phyloP scores from a whole-genome alignment of 2,329 filamentous ascomycete genomes.

The Endoconidiophora laricicola region DNA sequence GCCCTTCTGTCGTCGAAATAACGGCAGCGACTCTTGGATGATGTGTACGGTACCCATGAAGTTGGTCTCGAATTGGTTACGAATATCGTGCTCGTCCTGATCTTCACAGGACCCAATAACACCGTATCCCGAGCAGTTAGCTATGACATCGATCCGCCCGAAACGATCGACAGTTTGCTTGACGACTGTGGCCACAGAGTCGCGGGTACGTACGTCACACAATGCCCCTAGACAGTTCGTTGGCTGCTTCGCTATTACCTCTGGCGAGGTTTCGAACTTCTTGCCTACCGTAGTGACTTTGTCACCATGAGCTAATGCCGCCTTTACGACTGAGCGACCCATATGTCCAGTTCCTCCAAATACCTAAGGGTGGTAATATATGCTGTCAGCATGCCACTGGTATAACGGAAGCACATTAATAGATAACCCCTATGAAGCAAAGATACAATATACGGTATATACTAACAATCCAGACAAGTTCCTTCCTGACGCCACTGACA shows the following conservation, averaged over 20 bases:
- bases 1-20: constrained; percentile 59
- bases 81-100: constrained; percentile 86
- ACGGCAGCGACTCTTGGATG: constrained; percentile 71
- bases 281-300: constrained; percentile 75
- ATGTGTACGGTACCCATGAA: constrained; percentile 93
- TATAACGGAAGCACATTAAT: no score
- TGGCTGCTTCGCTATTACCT: constrained; percentile 56
- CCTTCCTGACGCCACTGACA: constrained; percentile 49
- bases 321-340: constrained; percentile 76
- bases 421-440: neutral
- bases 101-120: constrained; percentile 94
- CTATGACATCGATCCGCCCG: constrained; percentile 72
- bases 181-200: constrained; percentile 59
- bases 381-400: neutral
- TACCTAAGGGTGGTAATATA: constrained; percentile 33
- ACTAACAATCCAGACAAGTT: constrained; percentile 76
- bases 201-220: constrained; percentile 73
- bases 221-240: constrained; percentile 62
- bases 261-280: constrained; percentile 56
- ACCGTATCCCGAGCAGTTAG: constrained; percentile 87
- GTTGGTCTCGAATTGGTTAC: constrained; percentile 94
- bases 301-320: constrained; percentile 64
- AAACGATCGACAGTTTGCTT: constrained; percentile 56
- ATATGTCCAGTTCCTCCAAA: constrained; percentile 97
- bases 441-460: constrained; percentile 2